Conservation (phyloP, 352 stramenopile species). For the Blastocystis sp. region DNA sequence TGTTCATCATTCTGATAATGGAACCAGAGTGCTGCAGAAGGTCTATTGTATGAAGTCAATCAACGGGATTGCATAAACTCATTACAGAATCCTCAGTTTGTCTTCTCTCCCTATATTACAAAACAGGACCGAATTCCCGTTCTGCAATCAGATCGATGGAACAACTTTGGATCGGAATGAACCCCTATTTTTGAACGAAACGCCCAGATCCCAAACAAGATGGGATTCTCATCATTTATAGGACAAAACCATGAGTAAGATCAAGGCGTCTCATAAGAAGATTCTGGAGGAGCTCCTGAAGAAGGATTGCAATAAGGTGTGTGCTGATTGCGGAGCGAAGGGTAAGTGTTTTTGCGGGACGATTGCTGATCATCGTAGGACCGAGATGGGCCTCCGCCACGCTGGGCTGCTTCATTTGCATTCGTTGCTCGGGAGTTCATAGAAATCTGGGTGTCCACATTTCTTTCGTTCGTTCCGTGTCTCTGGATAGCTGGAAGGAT, state of each 20-base stretch:
- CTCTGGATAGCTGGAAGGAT: conserved; percentile 80
- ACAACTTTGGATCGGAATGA: too few species aligned
- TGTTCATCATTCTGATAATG: too few species aligned
- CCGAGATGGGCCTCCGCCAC: conserved; percentile 83
- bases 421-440: conserved; percentile 81
- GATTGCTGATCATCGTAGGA: not conserved
- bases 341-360: conserved; percentile 59
- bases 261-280: conserved; percentile 56
- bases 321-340: conserved; percentile 73
- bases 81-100: too few species aligned
- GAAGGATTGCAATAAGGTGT: conserved; percentile 78
- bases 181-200: too few species aligned
- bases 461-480: conserved; percentile 79
- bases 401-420: conserved; percentile 84
- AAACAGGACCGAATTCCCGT: too few species aligned
- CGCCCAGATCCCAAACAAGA: too few species aligned
- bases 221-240: too few species aligned
- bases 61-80: too few species aligned
- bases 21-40: too few species aligned
- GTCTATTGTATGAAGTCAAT: too few species aligned
- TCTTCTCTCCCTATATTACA: too few species aligned
- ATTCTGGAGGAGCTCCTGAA: conserved; percentile 69
- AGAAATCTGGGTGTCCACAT: conserved; percentile 80
- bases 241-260: conserved; percentile 51
- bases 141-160: too few species aligned